Evolutionary conservation across 768 basidiomycete species (phyloP).

Genomic region (Vararia minispora): DNA sequence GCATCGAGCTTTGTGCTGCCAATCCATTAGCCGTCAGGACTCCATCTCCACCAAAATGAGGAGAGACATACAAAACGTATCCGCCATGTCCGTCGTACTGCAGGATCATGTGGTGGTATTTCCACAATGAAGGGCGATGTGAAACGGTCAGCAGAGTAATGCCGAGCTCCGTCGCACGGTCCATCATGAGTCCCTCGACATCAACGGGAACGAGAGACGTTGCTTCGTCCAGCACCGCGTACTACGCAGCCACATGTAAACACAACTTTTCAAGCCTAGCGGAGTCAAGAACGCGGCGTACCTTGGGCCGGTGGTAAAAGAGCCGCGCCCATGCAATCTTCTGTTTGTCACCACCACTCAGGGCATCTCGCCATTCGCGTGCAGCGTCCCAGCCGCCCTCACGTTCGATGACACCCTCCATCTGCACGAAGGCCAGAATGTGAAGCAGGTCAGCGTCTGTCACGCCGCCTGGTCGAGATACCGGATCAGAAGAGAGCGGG

Average conservation of each 20-base stretch:
- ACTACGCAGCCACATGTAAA: too few relatives aligned
- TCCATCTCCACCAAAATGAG: not conserved
- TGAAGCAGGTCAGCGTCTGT: slow-evolving; percentile 64
- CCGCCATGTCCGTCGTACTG: slow-evolving; percentile 93
- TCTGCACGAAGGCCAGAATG: slow-evolving; percentile 70
- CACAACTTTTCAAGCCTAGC: too few relatives aligned
- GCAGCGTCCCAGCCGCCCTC: slow-evolving; percentile 93
- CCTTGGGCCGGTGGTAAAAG: slow-evolving; percentile 93
- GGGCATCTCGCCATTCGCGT: slow-evolving; percentile 88
- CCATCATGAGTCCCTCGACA: slow-evolving; percentile 93
- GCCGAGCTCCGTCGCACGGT: slow-evolving; percentile 72
- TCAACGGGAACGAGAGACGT: slow-evolving; percentile 90
- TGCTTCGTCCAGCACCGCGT: slow-evolving; percentile 94
- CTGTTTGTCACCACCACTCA: slow-evolving; percentile 95
- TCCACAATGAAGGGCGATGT: slow-evolving; percentile 90
- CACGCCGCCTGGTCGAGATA: slow-evolving; percentile 39
- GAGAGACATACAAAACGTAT: slow-evolving; percentile 74
- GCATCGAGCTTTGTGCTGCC: slow-evolving; percentile 79
- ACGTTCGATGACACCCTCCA: slow-evolving; percentile 78
- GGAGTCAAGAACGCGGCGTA: slow-evolving; percentile 20
- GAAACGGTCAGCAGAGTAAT: slow-evolving; percentile 94
- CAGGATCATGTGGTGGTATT: slow-evolving; percentile 79
- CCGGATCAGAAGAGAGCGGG: not conserved
- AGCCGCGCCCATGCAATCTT: slow-evolving; percentile 94
- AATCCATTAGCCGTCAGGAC: slow-evolving; percentile 2